Base-by-base conservation (phyloP, 306 rosid genomes). In the Parietaria judaica region DNA sequence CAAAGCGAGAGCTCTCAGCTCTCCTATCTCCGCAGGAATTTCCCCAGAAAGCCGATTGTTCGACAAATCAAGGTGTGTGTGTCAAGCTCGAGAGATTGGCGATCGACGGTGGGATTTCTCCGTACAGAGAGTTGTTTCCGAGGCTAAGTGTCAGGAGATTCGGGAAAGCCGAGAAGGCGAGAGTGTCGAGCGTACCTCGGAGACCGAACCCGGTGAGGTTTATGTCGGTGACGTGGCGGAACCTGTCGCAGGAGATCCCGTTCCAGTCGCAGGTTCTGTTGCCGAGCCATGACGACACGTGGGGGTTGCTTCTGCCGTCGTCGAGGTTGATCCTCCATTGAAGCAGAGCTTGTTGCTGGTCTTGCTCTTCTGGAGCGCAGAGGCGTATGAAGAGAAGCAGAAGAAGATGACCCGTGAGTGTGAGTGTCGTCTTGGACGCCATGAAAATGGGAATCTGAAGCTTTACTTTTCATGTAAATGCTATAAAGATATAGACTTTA, bases 251-350 rank as follows among this genome's bases (percentile, higher is more conserved):
- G 15, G 9, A 8, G 31, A 73, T 67, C 31, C 78, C 78, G 7
- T 3, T 14, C 78, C 78, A 73, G 34, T 9, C 51, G 57, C 73
- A 67, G 6, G 70, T 31, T 11, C 11, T 64, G 65, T 60, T 41
- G 53, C 66, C 70, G 58, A 14, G 6, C 73, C 73, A 67, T 15
- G 78, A 74, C 12, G 70, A 57, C n/a, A 66, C 51, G 60, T 31
- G 48, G 6, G 70, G 34, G 14, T 49, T 56, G 60, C 37, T 51
- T 47, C 14, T 49, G 14, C n/a, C 5, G 45, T 53, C 53, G 11
- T 55, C 56, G 39, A 74, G 74, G 59, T 66, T 74, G 0, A 71
- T 23, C 48, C 58, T 74, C 79, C 79, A 74, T 36, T 10, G 58
- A 35, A 64, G 13, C 31, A 74, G 79, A 57, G 74, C 74, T 34